These are phyloP conservation scores for Plantago coronopus DNA, from an alignment of 305 asterid genomes.

Conservation along the genomic window DNA sequence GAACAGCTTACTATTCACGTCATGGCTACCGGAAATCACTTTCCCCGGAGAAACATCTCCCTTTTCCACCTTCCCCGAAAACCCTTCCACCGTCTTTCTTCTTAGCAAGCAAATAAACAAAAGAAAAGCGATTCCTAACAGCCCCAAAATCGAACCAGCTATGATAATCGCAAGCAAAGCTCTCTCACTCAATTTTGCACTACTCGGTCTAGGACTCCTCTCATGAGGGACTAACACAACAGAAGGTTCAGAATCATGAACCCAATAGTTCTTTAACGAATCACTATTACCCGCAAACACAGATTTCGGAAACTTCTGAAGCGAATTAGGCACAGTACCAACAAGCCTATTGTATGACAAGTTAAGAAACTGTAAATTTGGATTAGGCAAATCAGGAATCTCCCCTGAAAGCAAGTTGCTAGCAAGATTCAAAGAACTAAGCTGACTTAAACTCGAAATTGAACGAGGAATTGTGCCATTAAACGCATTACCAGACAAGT, in stretches of 20 bases:
- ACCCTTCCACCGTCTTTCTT: conserved; percentile 26
- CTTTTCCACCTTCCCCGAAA: conserved; percentile 30
- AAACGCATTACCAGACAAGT: conserved; percentile 48
- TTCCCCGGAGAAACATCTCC: conserved; percentile 19
- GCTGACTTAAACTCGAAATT: conserved; percentile 40
- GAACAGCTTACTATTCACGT: conserved; percentile 6
- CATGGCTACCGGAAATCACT: conserved; percentile 28
- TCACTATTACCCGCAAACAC: conserved; percentile 50
- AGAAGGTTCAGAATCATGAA: not conserved
- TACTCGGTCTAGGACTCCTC: not conserved
- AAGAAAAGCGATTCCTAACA: conserved; percentile 36
- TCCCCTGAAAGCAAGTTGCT: conserved; percentile 58
- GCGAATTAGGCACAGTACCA: conserved; percentile 51
- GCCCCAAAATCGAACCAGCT: conserved; percentile 47
- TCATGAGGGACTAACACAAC: not conserved
- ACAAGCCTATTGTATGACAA: conserved; percentile 57
- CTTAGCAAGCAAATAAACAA: conserved; percentile 27
- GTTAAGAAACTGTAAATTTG: conserved; percentile 47
- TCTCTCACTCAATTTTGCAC: conserved; percentile 37
- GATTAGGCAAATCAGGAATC: conserved; percentile 51
- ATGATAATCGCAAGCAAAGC: conserved; percentile 53
- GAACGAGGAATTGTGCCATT: conserved; percentile 54
- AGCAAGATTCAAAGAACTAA: conserved; percentile 49
- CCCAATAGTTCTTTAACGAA: conserved; percentile 1
- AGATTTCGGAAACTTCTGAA: conserved; percentile 45